Percentiles rank a stretch among this genome's conserved stretches.
phyloP scores from a whole-genome alignment of 345 rosid genomes.

The Conringia planisiliqua region DNA sequence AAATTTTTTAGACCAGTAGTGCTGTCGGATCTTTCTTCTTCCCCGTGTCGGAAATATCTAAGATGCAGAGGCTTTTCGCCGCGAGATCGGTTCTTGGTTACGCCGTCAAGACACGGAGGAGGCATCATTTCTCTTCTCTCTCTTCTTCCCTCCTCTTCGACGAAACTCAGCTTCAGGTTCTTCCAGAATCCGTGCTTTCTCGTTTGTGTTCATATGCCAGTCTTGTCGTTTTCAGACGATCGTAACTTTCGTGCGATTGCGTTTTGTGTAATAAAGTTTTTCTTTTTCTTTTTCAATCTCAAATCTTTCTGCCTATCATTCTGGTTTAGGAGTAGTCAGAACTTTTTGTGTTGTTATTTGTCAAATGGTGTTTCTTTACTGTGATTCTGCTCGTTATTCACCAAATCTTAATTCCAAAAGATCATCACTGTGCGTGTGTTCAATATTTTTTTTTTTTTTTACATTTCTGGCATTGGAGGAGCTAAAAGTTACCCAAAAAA shows the following conservation, averaged over 20 bases:
- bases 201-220: not conserved
- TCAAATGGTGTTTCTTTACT: not conserved
- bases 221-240: not conserved
- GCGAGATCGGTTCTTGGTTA: conserved; percentile 38
- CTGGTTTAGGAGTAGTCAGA: too few species aligned
- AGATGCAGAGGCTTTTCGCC: conserved; percentile 46
- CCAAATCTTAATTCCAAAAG: not conserved
- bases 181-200: not conserved
- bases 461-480: not conserved
- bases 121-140: conserved; percentile 41
- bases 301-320: not conserved
- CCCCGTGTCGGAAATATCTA: not conserved
- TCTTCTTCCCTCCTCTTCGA: conserved; percentile 84
- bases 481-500: not conserved
- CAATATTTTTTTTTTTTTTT: not conserved
- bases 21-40: not conserved
- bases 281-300: not conserved
- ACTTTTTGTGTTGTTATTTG: too few species aligned
- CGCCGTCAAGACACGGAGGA: conserved; percentile 27
- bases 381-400: not conserved
- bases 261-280: not conserved
- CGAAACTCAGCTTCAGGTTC: conserved; percentile 90
- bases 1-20: not conserved
- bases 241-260: not conserved
- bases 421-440: not conserved